Evolutionary conservation across 176 grass and related monocot species (phyloP).

Genomic region (Eleusine indica): DNA sequence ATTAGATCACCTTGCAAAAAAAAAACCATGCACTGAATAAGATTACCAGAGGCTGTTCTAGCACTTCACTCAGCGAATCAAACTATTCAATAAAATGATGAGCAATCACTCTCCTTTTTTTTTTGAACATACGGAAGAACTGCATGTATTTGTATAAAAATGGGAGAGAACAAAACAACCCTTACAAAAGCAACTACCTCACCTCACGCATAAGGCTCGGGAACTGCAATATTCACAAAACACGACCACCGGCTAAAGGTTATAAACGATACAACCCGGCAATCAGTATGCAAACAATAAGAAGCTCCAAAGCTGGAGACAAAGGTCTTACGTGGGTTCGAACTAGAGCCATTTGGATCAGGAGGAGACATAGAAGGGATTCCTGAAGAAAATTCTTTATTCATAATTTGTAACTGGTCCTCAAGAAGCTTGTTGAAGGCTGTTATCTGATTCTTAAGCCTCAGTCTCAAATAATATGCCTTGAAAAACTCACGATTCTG

Average conservation of each 20-base stretch:
- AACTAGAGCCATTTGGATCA: constrained; percentile 73
- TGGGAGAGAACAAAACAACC: neutral
- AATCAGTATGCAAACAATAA: neutral
- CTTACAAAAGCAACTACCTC: neutral
- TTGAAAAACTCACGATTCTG: constrained; percentile 90
- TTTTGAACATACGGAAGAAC: neutral
- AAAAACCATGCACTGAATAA: neutral
- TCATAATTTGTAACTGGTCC: constrained; percentile 77
- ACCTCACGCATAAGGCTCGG: neutral
- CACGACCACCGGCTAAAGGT: neutral
- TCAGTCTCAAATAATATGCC: constrained; percentile 93
- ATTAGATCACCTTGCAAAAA: constrained; percentile 17
- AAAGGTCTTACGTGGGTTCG: constrained; percentile 60
- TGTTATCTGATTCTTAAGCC: constrained; percentile 92
- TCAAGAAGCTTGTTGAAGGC: constrained; percentile 82
- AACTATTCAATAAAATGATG: neutral
- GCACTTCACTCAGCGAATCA: neutral
- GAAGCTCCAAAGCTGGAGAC: constrained; percentile 32
- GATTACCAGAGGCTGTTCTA: constrained; percentile 1
- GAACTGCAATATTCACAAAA: neutral
- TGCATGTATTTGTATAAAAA: neutral
- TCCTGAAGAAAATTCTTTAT: constrained; percentile 60
- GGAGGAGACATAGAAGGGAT: constrained; percentile 54
- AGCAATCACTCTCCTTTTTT: neutral
- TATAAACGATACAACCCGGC: neutral